Base-by-base conservation (phyloP, 257 asterid genomes). In the Echium plantagineum region DNA sequence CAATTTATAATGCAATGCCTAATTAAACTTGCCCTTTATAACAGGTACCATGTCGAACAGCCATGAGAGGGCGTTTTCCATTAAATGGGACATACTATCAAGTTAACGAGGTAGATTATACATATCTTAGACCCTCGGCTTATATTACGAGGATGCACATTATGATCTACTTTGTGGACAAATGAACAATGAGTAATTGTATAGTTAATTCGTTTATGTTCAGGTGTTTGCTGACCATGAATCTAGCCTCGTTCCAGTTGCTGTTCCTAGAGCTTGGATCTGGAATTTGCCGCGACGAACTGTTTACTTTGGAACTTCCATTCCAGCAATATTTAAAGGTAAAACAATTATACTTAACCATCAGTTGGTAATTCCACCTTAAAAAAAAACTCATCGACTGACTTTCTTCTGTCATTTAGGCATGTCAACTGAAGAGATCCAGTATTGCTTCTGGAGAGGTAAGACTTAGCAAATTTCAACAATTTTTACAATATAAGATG, bases 11-110 rank as follows among this genome's bases (percentile, higher is more conserved):
- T 56, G 52, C 30, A 58, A 59, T 10, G 51, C 59, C 59, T 20
- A 48, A 59, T 54, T 73, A 71, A 56, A 66, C 76, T 65, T 77
- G 22, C 47, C 61, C 66, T 65, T 21, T 58, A 65, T 61, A 62
- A 69, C 84, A 93, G 97, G 77, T 89, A 80, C 97, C 97, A 51
- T 89, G 99, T 73, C 86, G 98, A 82, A 91, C 97, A 66, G 97
- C 97, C 64, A 91, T 84, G 97, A 83, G 91, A 76, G 98, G 98
- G 70, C 88, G 98, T 79, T 91, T 91, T 77, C 98, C 98, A 6
- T 83, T 91, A 52, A 91, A 91, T 71, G 98, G 98, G 62, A 91
- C 98, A 28, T 91, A 91, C 70, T 91, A 88, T 64, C 98, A 91
- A 86, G 98, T 91, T 28, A 91, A 91, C 57, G 98, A 91, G 97